Evolutionary conservation across 768 basidiomycete genomes (phyloP), one percentile per base, ranked within the genome.

Genomic region (Coprinellus aureogranulatus): DNA sequence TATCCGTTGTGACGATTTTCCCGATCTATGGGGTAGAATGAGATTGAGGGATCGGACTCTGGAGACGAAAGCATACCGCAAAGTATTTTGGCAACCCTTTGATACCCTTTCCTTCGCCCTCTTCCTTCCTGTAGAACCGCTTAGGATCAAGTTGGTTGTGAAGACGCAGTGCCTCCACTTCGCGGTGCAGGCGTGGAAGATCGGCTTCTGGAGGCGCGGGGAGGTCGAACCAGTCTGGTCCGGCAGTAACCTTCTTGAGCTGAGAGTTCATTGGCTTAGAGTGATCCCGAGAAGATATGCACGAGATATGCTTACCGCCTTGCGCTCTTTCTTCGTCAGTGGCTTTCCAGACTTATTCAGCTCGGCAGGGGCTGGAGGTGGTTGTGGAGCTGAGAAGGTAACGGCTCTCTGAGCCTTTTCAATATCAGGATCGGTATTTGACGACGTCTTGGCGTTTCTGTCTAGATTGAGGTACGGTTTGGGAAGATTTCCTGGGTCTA

Each of bases 131-230:
- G 73, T 94, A 92, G 74, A 95, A 95, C 22, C 91, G 82, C 69
- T 96, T 97, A 18, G 93, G 93, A 65, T 97, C 94, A 20, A 97
- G 81, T 57, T 92, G 88, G 67, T 93, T 93, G 50, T 88, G 84
- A 47, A 97, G 75, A 28, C 92, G 87, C 55, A 95, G 76, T 0
- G 94, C 89, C 68, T 95, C 90, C 11, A 93, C 88, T 74, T 97
- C 93, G 52, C 89, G 88, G 64, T 93, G 74, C 40, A 94, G 71
- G 37, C 85, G 81, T 34, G 92, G 90, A 16, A 92, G 76, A 59
- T 94, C 91, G 12, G 88, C 84, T 63, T 90, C 89, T 14, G 83
- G 71, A 22, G 93, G 92, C 16, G 89, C 87, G 20, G 93, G 91
- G 55, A 95, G 79, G 69, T 94, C 90, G 68, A 92, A 94, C 92